Percentiles rank a stretch among this genome's conserved stretches.
Conservation (phyloP, 2,329 filamentous ascomycete genomes). For the Tolypocladium album region DNA sequence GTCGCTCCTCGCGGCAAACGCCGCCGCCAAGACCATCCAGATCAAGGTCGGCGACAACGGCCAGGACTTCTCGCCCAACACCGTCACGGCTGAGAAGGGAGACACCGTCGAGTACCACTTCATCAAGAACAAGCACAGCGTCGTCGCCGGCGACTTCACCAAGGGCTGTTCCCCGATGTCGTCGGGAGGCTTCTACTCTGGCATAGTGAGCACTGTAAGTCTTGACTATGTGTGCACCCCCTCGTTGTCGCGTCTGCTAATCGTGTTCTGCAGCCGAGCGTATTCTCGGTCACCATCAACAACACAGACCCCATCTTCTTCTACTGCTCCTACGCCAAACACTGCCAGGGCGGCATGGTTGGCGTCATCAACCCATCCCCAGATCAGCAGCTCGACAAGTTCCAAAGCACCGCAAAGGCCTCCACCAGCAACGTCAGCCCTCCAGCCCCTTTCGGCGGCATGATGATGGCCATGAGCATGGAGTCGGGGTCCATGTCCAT, state of each 20-base stretch:
- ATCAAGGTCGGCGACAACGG: slow-evolving; percentile 34
- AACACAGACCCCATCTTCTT: slow-evolving; percentile 17
- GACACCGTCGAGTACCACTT: slow-evolving; percentile 41
- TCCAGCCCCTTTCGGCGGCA: slow-evolving; percentile 5
- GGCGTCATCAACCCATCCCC: slow-evolving; percentile 16
- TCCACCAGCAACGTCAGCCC: slow-evolving; percentile 6
- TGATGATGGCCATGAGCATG: neutral
- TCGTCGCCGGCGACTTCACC: slow-evolving; percentile 33
- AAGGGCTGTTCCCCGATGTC: slow-evolving; percentile 32
- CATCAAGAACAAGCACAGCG: slow-evolving; percentile 33
- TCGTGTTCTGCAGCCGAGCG: slow-evolving; percentile 3
- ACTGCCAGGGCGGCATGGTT: slow-evolving; percentile 21
- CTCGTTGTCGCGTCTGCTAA: neutral
- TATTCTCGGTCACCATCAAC: slow-evolving; percentile 15
- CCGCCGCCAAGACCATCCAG: slow-evolving; percentile 27
- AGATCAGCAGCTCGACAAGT: slow-evolving; percentile 9
- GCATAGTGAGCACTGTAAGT: slow-evolving; percentile 2
- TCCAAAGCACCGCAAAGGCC: slow-evolving; percentile 4
- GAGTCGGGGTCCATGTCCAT: neutral
- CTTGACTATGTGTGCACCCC: no score
- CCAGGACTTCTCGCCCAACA: slow-evolving; percentile 25
- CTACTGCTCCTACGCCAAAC: slow-evolving; percentile 15
- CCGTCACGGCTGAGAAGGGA: slow-evolving; percentile 29
- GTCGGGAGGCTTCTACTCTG: slow-evolving; percentile 8
- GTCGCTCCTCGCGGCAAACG: slow-evolving; percentile 4